phyloP scores from a whole-genome alignment of 2,329 filamentous ascomycete genomes.

The Apiospora hydei region DNA sequence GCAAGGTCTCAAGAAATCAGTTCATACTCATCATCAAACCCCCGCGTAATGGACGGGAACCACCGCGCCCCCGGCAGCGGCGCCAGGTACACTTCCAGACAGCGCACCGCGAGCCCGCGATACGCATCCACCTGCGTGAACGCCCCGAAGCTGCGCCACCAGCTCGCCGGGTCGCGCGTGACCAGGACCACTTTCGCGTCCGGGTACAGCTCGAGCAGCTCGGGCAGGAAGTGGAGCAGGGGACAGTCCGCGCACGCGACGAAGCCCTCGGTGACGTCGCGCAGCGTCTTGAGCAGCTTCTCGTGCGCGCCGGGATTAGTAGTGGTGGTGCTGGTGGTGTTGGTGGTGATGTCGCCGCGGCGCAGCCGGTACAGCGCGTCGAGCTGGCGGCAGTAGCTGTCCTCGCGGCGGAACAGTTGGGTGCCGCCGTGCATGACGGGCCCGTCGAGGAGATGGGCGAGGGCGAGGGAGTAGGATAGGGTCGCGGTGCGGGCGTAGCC shows the following conservation, averaged over 20 bases:
- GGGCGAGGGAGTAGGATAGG: conserved; percentile 54
- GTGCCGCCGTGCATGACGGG: conserved; percentile 58
- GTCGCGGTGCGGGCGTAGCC: conserved; percentile 56
- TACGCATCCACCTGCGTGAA: neutral
- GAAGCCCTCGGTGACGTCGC: conserved; percentile 34
- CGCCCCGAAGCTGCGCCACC: conserved; percentile 34
- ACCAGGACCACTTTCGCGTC: conserved; percentile 35
- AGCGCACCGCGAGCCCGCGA: neutral
- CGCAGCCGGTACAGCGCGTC: conserved; percentile 1
- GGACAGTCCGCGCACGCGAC: conserved; percentile 32
- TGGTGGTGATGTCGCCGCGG: conserved; percentile 24
- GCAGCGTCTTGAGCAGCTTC: conserved; percentile 33
- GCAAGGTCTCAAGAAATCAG: no score
- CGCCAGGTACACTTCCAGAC: neutral
- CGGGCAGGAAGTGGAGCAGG: conserved; percentile 14
- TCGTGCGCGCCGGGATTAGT: conserved; percentile 31
- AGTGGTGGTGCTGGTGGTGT: conserved; percentile 10
- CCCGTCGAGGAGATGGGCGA: conserved; percentile 53
- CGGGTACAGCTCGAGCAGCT: conserved; percentile 35
- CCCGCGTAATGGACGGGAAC: conserved; percentile 1
- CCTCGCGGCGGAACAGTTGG: conserved; percentile 43
- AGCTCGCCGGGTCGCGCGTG: conserved; percentile 35
- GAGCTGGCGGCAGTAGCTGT: conserved; percentile 35
- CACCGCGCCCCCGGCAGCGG: conserved; percentile 8
- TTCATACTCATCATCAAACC: neutral